These are phyloP conservation scores for Aspergillus sp. DNA, from an alignment of 2,329 filamentous ascomycete species.

Conservation along the genomic window DNA sequence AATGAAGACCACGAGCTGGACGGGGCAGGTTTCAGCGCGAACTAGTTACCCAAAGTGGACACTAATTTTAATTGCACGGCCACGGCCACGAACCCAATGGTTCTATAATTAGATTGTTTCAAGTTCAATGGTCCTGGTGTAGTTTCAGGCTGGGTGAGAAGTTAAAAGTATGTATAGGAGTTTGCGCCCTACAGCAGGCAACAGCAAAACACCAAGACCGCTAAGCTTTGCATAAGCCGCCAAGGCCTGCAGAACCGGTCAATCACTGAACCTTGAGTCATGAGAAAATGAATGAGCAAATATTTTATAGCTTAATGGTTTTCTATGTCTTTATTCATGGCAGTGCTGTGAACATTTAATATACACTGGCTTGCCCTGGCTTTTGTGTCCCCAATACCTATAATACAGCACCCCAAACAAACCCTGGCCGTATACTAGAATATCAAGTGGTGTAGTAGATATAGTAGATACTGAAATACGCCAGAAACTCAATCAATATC, in stretches of 20 bases:
- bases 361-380: background rate
- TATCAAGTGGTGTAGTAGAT: background rate
- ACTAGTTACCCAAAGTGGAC: background rate
- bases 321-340: too few relatives aligned
- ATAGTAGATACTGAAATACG: background rate
- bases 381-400: background rate
- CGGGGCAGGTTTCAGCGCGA: background rate
- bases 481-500: slow-evolving; percentile 9
- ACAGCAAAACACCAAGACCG: slow-evolving; percentile 7
- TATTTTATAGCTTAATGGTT: too few relatives aligned
- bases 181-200: background rate
- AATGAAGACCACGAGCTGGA: background rate
- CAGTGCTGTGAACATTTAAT: background rate
- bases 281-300: too few relatives aligned
- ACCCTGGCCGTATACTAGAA: background rate
- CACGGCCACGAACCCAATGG: background rate
- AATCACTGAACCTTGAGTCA: too few relatives aligned
- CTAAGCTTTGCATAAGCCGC: slow-evolving; percentile 20
- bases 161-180: too few relatives aligned
- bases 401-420: background rate
- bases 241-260: too few relatives aligned
- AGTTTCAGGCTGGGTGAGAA: too few relatives aligned
- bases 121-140: too few relatives aligned
- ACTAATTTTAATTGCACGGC: too few relatives aligned
- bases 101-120: slow-evolving; percentile 1